Evolutionary conservation across 495 filamentous ascomycete genomes (phyloP).

Genomic region (Oleoguttula mirabilis): DNA sequence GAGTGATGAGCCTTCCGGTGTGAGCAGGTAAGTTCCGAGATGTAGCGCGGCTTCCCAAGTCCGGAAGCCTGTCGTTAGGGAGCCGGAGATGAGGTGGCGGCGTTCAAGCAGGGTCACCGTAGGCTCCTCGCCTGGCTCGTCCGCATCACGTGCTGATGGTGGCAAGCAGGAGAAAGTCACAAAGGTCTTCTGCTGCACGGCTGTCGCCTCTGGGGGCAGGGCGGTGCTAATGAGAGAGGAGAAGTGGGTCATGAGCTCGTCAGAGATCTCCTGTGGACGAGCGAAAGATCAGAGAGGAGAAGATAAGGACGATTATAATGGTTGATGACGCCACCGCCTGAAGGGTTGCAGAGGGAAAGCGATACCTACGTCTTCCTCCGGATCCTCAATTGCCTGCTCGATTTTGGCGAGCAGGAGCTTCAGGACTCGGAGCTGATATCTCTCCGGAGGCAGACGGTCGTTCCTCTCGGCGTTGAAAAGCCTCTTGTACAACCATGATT

Average conservation of each 20-base stretch:
- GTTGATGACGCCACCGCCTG: constrained; percentile 4
- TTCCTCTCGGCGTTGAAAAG: constrained; percentile 49
- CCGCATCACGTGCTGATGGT: background rate
- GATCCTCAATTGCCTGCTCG: constrained; percentile 57
- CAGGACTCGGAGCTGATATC: constrained; percentile 59
- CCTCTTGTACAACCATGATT: constrained; percentile 47
- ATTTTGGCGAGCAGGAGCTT: constrained; percentile 55
- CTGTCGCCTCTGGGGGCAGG: constrained; percentile 44
- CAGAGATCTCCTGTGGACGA: constrained; percentile 50
- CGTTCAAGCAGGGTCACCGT: constrained; percentile 56
- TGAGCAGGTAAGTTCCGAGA: constrained; percentile 59
- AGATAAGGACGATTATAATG: background rate
- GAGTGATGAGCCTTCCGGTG: constrained; percentile 28
- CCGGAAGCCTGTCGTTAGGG: constrained; percentile 71
- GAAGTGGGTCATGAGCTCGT: constrained; percentile 54
- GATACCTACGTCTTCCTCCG: constrained; percentile 71
- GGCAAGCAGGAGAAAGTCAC: constrained; percentile 48
- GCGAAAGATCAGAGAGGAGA: constrained; percentile 5
- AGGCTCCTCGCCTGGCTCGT: constrained; percentile 9
- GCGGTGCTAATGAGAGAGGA: constrained; percentile 46
- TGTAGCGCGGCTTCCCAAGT: constrained; percentile 95
- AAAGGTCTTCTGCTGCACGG: constrained; percentile 63
- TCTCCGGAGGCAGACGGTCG: constrained; percentile 42
- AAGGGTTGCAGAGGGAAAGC: too few species aligned
- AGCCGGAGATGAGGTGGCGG: constrained; percentile 55